Conservation (phyloP, 2,329 filamentous ascomycete genomes). For the Ophiocordyceps unilateralis region DNA sequence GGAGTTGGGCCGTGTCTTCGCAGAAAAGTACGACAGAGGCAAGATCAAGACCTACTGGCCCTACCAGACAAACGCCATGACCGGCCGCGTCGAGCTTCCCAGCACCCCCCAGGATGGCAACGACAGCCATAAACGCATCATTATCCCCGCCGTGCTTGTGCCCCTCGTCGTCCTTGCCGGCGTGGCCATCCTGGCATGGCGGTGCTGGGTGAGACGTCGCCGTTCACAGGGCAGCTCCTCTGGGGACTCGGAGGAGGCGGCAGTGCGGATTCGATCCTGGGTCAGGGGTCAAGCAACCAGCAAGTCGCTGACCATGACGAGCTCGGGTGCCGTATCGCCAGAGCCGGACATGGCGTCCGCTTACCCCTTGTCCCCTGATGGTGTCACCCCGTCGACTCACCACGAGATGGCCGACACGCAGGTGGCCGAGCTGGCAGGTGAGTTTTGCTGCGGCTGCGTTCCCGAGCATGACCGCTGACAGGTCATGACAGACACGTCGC, state of each 20-base stretch:
- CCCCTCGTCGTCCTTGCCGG: conserved; percentile 2
- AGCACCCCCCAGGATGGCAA: conserved; percentile 7
- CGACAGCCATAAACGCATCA: conserved; percentile 3
- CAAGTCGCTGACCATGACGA: conserved; percentile 28
- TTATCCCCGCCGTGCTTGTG: conserved; percentile 5
- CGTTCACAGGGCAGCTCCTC: conserved; percentile 10
- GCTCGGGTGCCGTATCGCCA: conserved; percentile 21
- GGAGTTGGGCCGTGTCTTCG: conserved; percentile 35
- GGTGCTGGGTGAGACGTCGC: conserved; percentile 31
- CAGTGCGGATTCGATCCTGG: conserved; percentile 33
- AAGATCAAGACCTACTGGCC: conserved; percentile 45
- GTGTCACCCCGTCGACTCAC: not conserved
- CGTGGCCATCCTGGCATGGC: conserved; percentile 25
- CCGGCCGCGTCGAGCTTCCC: conserved; percentile 6
- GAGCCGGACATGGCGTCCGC: conserved; percentile 21
- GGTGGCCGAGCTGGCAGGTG: conserved; percentile 31
- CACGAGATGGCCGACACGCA: conserved; percentile 26
- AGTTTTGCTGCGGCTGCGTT: conserved; percentile 4
- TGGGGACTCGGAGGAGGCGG: conserved; percentile 24
- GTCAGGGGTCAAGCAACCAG: conserved; percentile 25
- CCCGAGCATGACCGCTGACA: conserved; percentile 1
- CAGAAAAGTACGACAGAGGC: conserved; percentile 31
- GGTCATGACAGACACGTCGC: conserved; percentile 22
- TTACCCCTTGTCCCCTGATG: conserved; percentile 1
- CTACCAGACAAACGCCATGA: conserved; percentile 19